Evolutionary conservation across 495 filamentous ascomycete species (phyloP).

Genomic region (Penicillium samsonianum): DNA sequence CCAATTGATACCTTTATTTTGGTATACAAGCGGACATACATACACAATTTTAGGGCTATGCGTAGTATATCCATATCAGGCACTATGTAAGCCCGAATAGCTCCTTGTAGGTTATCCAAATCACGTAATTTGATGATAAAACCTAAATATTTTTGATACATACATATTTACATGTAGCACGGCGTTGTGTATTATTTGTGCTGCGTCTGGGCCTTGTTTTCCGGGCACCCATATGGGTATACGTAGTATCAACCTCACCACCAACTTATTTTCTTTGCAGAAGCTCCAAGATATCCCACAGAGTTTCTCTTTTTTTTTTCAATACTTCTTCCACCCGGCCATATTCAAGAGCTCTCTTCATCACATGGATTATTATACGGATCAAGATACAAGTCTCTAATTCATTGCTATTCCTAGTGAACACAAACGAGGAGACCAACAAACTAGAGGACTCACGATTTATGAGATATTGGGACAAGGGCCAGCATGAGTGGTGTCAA

Average conservation of each 20-base stretch:
- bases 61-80: too few relatives aligned
- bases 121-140: too few relatives aligned
- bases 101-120: too few relatives aligned
- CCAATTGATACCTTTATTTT: neutral
- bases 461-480: neutral
- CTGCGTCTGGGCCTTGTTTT: neutral
- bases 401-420: neutral
- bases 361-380: neutral
- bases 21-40: neutral
- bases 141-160: too few relatives aligned
- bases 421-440: neutral
- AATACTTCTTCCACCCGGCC: neutral
- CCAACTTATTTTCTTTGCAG: neutral
- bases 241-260: neutral
- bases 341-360: neutral
- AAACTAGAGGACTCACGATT: neutral
- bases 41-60: too few relatives aligned
- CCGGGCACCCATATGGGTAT: neutral
- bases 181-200: conserved; percentile 1
- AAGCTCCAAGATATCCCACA: neutral
- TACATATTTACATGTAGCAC: too few relatives aligned
- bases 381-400: neutral
- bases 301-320: neutral
- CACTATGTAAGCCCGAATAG: too few relatives aligned
- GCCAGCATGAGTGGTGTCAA: neutral